These are phyloP conservation scores for Posidonia australis DNA, from an alignment of 106 monocot species.

Conservation along the genomic window DNA sequence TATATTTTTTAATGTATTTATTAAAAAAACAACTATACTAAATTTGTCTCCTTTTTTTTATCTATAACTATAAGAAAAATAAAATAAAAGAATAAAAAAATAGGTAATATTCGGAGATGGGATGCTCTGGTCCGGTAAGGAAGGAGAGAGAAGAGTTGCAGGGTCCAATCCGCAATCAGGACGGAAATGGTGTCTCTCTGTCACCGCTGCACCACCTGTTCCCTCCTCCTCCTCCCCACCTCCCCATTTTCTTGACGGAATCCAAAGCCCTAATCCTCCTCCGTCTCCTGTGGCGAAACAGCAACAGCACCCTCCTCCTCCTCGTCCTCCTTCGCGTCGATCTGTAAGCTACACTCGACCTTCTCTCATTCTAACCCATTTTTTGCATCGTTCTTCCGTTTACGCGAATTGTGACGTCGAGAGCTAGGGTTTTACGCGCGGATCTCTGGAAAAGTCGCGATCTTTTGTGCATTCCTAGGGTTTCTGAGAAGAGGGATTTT, in stretches of 20 bases:
- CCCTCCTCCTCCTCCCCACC: neutral
- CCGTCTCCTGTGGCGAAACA: neutral
- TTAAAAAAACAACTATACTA: too few relatives aligned
- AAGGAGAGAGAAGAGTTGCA: neutral
- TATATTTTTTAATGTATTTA: too few relatives aligned
- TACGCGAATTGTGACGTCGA: neutral
- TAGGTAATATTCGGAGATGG: neutral
- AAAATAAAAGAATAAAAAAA: neutral
- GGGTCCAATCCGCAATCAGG: conserved; percentile 2
- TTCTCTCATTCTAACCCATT: too few relatives aligned
- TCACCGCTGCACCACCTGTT: neutral
- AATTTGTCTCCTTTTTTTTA: too few relatives aligned
- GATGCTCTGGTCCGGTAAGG: neutral
- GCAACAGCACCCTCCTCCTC: neutral
- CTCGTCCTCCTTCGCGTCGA: neutral
- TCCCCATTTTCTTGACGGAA: neutral
- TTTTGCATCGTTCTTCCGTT: neutral
- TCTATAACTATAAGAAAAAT: neutral
- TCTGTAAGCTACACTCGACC: neutral
- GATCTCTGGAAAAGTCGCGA: neutral
- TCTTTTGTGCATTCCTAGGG: neutral
- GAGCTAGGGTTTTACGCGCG: neutral
- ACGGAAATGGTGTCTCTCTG: neutral
- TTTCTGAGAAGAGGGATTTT: neutral
- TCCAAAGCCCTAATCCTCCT: neutral